phyloP scores from a whole-genome alignment of 306 rosid genomes.

The Coriaria nepalensis region DNA sequence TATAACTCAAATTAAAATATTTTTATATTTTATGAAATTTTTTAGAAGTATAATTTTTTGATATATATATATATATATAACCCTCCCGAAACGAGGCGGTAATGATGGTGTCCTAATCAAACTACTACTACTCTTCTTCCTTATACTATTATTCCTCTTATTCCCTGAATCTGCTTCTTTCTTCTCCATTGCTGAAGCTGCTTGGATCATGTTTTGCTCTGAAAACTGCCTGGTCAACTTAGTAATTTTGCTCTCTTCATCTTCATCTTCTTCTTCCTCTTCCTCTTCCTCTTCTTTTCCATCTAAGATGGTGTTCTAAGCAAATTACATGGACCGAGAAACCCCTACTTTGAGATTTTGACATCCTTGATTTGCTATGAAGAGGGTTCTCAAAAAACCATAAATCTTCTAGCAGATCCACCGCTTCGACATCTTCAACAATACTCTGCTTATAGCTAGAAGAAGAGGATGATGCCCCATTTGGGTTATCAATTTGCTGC shows the following conservation, averaged over 20 bases:
- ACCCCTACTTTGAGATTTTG: slow-evolving; percentile 28
- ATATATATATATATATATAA: too few species aligned
- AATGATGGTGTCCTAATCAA: slow-evolving; percentile 33
- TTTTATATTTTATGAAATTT: too few species aligned
- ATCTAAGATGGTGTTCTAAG: slow-evolving; percentile 27
- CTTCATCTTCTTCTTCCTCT: too few species aligned
- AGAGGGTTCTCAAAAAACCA: slow-evolving; percentile 77
- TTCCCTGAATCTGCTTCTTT: too few species aligned
- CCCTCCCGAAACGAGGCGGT: slow-evolving; percentile 20
- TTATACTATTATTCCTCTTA: too few species aligned
- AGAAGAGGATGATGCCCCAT: slow-evolving; percentile 16
- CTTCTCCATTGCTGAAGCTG: too few species aligned
- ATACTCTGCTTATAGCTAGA: slow-evolving; percentile 12
- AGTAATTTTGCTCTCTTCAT: not conserved
- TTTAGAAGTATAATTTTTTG: too few species aligned
- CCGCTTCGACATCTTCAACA: slow-evolving; percentile 26
- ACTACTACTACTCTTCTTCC: not conserved
- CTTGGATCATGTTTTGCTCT: too few species aligned
- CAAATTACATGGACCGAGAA: slow-evolving; percentile 13
- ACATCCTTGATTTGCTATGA: slow-evolving; percentile 32
- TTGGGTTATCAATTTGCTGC: not conserved
- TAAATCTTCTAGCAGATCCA: slow-evolving; percentile 61
- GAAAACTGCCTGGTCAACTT: not conserved
- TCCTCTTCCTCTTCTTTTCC: slow-evolving; percentile 13
- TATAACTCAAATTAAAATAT: too few species aligned